Evolutionary conservation across 2,329 filamentous ascomycete genomes (phyloP).

Genomic region (Paraconiothyrium brasiliense): DNA sequence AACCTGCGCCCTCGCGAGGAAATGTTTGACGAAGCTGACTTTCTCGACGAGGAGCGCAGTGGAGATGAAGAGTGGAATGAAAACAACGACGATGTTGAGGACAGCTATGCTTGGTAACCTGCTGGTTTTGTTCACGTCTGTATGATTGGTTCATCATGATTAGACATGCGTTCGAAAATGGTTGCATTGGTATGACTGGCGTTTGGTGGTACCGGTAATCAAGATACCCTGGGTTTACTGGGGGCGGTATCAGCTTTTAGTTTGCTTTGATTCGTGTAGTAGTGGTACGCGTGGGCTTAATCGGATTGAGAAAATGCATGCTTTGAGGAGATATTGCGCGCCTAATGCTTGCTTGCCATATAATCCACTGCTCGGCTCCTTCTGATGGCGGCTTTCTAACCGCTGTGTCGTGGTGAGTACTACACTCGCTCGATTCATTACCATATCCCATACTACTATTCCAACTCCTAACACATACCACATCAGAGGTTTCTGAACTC

Average conservation of each 20-base stretch:
- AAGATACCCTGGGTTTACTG: conserved; percentile 2
- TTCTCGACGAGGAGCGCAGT: conserved; percentile 69
- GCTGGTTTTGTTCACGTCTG: not conserved
- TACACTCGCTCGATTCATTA: no score
- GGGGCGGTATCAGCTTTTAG: not conserved
- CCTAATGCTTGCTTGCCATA: no score
- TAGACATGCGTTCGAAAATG: not conserved
- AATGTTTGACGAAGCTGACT: conserved; percentile 76
- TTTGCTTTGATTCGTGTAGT: no score
- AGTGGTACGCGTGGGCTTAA: no score
- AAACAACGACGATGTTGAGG: conserved; percentile 60
- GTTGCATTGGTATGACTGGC: conserved; percentile 30
- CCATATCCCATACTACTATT: no score
- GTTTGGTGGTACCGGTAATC: not conserved
- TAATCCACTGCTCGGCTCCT: no score
- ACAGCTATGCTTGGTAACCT: conserved; percentile 44
- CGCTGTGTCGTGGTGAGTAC: no score
- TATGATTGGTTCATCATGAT: not conserved
- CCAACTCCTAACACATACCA: no score
- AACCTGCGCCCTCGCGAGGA: conserved; percentile 77
- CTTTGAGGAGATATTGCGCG: no score
- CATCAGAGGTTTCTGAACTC: no score
- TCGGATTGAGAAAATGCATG: no score
- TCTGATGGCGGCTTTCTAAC: no score
- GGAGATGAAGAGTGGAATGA: conserved; percentile 66